Percentiles rank a stretch among this genome's conserved stretches.
Conservation (phyloP, 305 asterid species). For the Fraxinus ornus region DNA sequence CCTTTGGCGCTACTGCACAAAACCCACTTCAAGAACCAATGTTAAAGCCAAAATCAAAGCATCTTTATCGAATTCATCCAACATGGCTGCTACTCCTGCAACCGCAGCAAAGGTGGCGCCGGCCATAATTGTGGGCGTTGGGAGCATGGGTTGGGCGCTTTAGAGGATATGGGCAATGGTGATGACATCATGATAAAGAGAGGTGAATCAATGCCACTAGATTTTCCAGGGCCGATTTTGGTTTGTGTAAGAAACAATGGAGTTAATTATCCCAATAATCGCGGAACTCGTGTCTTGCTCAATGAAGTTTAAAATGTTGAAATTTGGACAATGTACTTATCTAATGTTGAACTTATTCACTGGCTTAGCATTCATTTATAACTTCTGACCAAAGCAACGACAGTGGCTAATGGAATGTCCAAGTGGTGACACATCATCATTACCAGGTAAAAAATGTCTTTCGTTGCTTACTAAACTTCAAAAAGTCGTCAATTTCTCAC, state of each 20-base stretch:
- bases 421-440: too few species aligned
- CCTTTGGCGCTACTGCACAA: slow-evolving; percentile 33
- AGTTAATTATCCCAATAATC: too few species aligned
- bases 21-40: slow-evolving; percentile 36
- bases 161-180: slow-evolving; percentile 83
- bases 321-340: too few species aligned
- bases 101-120: slow-evolving; percentile 60
- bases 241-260: slow-evolving; percentile 89
- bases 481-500: too few species aligned
- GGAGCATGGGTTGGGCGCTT: slow-evolving; percentile 89
- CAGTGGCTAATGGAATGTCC: too few species aligned
- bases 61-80: slow-evolving; percentile 40
- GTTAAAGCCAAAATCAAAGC: slow-evolving; percentile 31
- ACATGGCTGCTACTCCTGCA: slow-evolving; percentile 38
- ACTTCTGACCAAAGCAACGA: too few species aligned
- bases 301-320: too few species aligned
- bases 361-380: too few species aligned
- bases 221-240: slow-evolving; percentile 74
- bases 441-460: too few species aligned
- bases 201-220: slow-evolving; percentile 77
- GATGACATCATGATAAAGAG: slow-evolving; percentile 74
- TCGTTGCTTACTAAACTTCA: too few species aligned
- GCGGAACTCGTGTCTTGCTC: too few species aligned
- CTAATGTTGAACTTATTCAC: too few species aligned
- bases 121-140: slow-evolving; percentile 84